Conservation (phyloP, 345 rosid genomes). For the Pseudoturritis turrita region DNA sequence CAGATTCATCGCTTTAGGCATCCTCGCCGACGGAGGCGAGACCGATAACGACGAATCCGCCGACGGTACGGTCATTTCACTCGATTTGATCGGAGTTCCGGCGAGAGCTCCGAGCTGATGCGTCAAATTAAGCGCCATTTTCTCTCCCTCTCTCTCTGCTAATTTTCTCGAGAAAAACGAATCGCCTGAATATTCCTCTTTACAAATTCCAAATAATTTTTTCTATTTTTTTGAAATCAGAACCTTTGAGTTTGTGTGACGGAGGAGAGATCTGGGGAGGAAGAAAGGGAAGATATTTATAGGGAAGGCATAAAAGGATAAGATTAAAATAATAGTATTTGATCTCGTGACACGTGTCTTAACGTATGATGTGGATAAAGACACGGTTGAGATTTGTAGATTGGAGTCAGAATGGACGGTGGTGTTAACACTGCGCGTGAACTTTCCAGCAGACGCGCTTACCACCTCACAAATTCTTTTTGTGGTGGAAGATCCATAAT, state of each 20-base stretch:
- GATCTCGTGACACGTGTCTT: conserved; percentile 33
- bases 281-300: conserved; percentile 6
- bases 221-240: background rate
- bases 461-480: conserved; percentile 3
- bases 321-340: conserved; percentile 19
- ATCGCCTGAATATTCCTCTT: background rate
- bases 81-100: conserved; percentile 42
- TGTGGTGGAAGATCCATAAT: conserved; percentile 17
- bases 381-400: conserved; percentile 44
- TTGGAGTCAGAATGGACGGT: conserved; percentile 46
- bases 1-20: conserved; percentile 32
- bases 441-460: conserved; percentile 31
- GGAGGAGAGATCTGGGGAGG: background rate
- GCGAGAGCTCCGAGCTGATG: conserved; percentile 70
- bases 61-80: conserved; percentile 27
- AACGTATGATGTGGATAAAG: conserved; percentile 17
- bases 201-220: background rate
- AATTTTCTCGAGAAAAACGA: conserved; percentile 1
- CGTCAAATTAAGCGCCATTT: conserved; percentile 68
- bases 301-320: conserved; percentile 29
- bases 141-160: background rate
- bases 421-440: conserved; percentile 35
- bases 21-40: conserved; percentile 56
- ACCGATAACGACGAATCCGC: conserved; percentile 38
- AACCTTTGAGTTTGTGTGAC: background rate